Evolutionary conservation across 1,284 basidiomycete species (phyloP).

Genomic region (Ustilago trichophora): DNA sequence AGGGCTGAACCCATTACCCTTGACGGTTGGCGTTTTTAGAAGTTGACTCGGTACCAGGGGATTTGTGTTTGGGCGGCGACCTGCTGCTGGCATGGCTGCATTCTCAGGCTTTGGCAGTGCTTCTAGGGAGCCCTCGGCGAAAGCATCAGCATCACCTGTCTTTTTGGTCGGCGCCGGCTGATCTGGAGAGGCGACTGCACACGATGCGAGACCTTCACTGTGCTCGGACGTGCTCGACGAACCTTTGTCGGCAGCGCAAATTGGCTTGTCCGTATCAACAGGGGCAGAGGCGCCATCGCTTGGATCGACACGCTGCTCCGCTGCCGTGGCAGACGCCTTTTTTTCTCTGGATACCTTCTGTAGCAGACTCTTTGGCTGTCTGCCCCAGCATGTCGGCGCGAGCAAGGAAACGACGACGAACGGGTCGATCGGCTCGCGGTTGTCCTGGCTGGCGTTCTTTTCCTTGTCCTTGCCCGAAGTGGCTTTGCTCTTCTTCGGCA

Average conservation of each 20-base stretch:
- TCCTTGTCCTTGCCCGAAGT: constrained; percentile 46
- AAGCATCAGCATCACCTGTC: too few species aligned
- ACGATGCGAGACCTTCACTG: too few species aligned
- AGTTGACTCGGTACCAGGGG: constrained; percentile 10
- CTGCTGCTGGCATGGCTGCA: neutral
- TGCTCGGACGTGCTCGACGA: neutral
- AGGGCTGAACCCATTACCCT: constrained; percentile 61
- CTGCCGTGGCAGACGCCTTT: neutral
- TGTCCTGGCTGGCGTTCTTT: constrained; percentile 16
- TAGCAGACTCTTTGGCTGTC: constrained; percentile 36
- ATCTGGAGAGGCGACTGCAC: too few species aligned
- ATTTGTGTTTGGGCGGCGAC: neutral
- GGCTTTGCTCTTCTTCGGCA: constrained; percentile 71
- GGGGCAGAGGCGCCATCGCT: neutral
- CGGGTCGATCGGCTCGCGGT: constrained; percentile 51
- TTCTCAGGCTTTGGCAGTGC: neutral
- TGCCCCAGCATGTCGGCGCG: constrained; percentile 54
- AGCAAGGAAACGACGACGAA: constrained; percentile 52
- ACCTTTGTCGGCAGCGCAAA: neutral
- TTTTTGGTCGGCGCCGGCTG: too few species aligned
- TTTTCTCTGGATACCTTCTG: constrained; percentile 6
- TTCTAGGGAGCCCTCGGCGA: too few species aligned
- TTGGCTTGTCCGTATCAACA: neutral
- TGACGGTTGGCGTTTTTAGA: constrained; percentile 45
- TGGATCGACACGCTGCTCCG: neutral